phyloP scores from a whole-genome alignment of 495 filamentous ascomycete species.

The Evansstolkia leycettana region DNA sequence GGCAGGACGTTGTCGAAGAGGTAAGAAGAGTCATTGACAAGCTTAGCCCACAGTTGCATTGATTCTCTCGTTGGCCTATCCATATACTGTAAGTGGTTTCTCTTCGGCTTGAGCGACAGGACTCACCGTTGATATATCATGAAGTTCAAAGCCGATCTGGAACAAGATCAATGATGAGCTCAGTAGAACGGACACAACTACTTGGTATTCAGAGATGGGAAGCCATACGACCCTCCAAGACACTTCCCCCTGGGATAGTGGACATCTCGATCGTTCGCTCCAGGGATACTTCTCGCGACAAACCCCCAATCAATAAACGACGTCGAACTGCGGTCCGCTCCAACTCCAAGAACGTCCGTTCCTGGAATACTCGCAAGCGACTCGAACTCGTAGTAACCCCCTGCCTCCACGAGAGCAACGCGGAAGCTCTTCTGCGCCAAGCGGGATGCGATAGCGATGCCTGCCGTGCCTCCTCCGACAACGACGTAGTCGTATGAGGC shows the following conservation, averaged over 20 bases:
- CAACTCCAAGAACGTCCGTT: slow-evolving; percentile 18
- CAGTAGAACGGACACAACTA: neutral
- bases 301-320: slow-evolving; percentile 39
- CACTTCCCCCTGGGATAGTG: slow-evolving; percentile 30
- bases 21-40: slow-evolving; percentile 33
- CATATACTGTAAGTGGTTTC: slow-evolving; percentile 1
- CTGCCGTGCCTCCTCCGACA: slow-evolving; percentile 41
- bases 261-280: slow-evolving; percentile 21
- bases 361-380: slow-evolving; percentile 34
- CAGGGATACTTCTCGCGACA: slow-evolving; percentile 17
- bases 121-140: slow-evolving; percentile 27
- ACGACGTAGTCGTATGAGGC: slow-evolving; percentile 38
- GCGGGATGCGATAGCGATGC: slow-evolving; percentile 31
- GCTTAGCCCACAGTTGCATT: slow-evolving; percentile 31
- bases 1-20: slow-evolving; percentile 27
- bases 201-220: neutral
- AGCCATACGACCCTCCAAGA: slow-evolving; percentile 25
- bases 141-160: slow-evolving; percentile 20
- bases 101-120: neutral
- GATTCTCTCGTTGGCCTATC: slow-evolving; percentile 25
- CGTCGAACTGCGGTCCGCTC: slow-evolving; percentile 15
- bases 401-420: slow-evolving; percentile 46
- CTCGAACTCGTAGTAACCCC: slow-evolving; percentile 41
- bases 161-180: neutral
- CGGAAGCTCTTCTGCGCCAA: slow-evolving; percentile 23